A percentile compares a stretch with the other conserved stretches of the same genome.
Evolutionary conservation across 2,329 filamentous ascomycete genomes (phyloP).

Genomic region (Calonectria fujianensis): DNA sequence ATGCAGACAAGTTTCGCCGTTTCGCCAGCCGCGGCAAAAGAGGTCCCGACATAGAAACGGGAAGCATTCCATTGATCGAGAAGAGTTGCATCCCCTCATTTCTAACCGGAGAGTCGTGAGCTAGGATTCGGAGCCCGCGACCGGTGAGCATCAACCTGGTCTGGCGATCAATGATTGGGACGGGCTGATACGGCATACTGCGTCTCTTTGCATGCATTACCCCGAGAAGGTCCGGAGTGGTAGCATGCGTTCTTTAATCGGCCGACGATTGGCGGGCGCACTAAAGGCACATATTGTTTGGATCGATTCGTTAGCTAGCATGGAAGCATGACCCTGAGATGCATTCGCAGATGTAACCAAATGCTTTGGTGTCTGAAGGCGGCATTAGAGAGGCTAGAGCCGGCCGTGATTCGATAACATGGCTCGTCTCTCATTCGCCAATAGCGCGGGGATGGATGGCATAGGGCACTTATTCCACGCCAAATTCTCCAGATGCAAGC

Average conservation of each 20-base stretch:
- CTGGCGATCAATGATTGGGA: slow-evolving; percentile 46
- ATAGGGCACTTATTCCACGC: slow-evolving; percentile 41
- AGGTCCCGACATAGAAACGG: slow-evolving; percentile 11
- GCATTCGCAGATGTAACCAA: slow-evolving; percentile 45
- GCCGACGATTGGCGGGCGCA: slow-evolving; percentile 52
- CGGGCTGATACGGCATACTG: slow-evolving; percentile 43
- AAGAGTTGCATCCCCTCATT: slow-evolving; percentile 34
- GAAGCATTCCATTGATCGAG: slow-evolving; percentile 19
- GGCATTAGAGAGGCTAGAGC: slow-evolving; percentile 39
- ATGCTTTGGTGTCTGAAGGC: slow-evolving; percentile 34
- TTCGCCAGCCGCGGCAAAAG: slow-evolving; percentile 37
- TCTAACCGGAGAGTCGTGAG: not conserved
- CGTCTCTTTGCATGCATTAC: slow-evolving; percentile 41
- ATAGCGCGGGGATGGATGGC: slow-evolving; percentile 38
- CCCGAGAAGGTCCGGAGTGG: slow-evolving; percentile 27
- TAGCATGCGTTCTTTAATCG: slow-evolving; percentile 40
- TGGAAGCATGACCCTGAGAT: slow-evolving; percentile 49
- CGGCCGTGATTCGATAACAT: slow-evolving; percentile 35
- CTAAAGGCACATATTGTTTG: slow-evolving; percentile 30
- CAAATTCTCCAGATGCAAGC: slow-evolving; percentile 46
- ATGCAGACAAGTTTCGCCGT: slow-evolving; percentile 38
- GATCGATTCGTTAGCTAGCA: slow-evolving; percentile 40
- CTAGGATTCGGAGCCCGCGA: slow-evolving; percentile 24
- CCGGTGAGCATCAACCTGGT: slow-evolving; percentile 39
- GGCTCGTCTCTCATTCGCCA: slow-evolving; percentile 43